Evolutionary conservation across 2,329 filamentous ascomycete genomes (phyloP), one percentile per base, ranked within the genome.

Genomic region (Dactylella cylindrospora): DNA sequence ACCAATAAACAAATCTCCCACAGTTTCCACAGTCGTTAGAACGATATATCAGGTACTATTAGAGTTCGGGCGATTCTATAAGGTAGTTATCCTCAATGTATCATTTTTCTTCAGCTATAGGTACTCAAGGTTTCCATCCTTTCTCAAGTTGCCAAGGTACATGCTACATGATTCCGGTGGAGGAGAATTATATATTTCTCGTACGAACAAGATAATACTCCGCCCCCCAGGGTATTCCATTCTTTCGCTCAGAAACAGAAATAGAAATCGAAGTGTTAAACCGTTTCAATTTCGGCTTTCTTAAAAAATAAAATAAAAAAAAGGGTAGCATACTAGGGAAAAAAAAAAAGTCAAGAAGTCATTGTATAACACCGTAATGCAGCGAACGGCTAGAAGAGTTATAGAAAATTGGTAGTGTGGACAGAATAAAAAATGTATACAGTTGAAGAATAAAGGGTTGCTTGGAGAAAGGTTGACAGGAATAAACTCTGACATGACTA

Each of bases 361-460:
- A n/a, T n/a, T n/a, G n/a, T n/a, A n/a, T n/a, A 39, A 43, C 43
- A 49, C 43, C 50, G 29, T 23, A 19, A 31, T 40, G 43, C 15
- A 46, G 8, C 32, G 46, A 60, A 44, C 41, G 46, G 25, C 46
- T 23, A 36, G 32, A 40, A 60, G 52, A 26, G 46, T 31, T 45
- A 59, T 13, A 59, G 17, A 5, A 39, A 23, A 19, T 7, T 44
- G 20, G 13, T 43, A 43, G 22, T 9, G 3, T 3, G 8, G 39
- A 28, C n/a, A 29, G 22, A 38, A 28, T 20, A n/a, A 47, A 61
- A 53, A 25, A 22, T 61, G 41, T 61, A 61, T 51, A 59, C 55
- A 61, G n/a, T 49, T 46, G 55, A 61, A 61, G 35, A 61, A 61
- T 49, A 59, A 23, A 51, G n/a, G n/a, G n/a, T n/a, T n/a, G n/a